Percentiles rank a stretch among this genome's conserved stretches.
phyloP scores from a whole-genome alignment of 1,284 basidiomycete genomes.

The Cutaneotrichosporon cavernicola region DNA sequence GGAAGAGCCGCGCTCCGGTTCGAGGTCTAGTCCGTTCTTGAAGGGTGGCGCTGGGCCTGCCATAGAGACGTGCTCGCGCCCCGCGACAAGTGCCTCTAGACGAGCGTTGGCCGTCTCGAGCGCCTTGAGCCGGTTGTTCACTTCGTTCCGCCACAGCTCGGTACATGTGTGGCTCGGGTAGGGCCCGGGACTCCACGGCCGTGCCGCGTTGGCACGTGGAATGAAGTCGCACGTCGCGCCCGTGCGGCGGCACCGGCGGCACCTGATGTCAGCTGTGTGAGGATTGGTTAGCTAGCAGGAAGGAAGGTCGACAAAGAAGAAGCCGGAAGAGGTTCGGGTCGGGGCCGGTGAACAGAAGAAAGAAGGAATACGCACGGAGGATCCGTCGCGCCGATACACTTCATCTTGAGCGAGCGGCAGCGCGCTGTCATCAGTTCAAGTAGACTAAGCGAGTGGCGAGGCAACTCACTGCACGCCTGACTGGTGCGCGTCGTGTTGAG shows the following conservation, averaged over 20 bases:
- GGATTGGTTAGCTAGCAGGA: neutral
- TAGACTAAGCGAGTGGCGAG: too few species aligned
- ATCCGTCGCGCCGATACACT: constrained; percentile 29
- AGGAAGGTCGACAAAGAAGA: too few species aligned
- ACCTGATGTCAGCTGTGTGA: constrained; percentile 12
- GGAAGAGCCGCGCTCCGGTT: constrained; percentile 5
- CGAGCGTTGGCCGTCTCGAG: constrained; percentile 22
- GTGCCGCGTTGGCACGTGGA: constrained; percentile 27
- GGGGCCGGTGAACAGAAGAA: too few species aligned
- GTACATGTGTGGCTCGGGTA: constrained; percentile 29
- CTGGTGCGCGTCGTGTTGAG: constrained; percentile 23
- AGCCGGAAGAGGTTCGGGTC: too few species aligned
- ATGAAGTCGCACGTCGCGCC: constrained; percentile 29
- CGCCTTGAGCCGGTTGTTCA: constrained; percentile 23
- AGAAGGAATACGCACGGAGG: constrained; percentile 19
- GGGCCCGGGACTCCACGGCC: constrained; percentile 22
- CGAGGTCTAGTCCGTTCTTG: constrained; percentile 13
- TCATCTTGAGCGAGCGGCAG: constrained; percentile 30
- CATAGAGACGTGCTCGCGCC: neutral
- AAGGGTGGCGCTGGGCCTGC: neutral
- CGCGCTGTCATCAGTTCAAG: constrained; percentile 16
- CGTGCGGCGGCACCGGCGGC: constrained; percentile 25
- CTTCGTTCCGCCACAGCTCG: constrained; percentile 28
- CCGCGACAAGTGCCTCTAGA: constrained; percentile 18
- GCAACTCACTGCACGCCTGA: constrained; percentile 28